Percentiles rank a stretch among this genome's conserved stretches.
Conservation (phyloP, 768 basidiomycete species). For the Mycena filopes region DNA sequence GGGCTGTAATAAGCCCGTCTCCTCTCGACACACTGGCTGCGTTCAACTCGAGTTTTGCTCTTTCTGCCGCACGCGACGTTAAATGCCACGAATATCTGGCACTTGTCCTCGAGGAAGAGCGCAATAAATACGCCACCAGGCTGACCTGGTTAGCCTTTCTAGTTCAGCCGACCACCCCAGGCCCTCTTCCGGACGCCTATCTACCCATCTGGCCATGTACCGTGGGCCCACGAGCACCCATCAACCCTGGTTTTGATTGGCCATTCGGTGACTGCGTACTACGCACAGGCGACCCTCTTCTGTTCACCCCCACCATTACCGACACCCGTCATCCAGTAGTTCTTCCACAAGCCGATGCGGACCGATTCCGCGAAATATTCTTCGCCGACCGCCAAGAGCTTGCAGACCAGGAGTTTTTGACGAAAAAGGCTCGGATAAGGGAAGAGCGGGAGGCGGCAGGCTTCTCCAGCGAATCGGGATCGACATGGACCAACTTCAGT, state of each 20-base stretch:
- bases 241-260: constrained; percentile 11
- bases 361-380: no score
- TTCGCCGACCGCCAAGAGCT: no score
- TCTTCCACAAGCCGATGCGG: no score
- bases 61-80: background rate
- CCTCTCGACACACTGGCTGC: background rate
- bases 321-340: no score
- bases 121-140: no score
- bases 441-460: background rate
- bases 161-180: background rate
- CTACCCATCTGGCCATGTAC: constrained; percentile 16
- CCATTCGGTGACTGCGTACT: constrained; percentile 9
- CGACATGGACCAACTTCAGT: constrained; percentile 4
- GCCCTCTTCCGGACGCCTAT: background rate
- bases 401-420: no score
- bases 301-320: no score
- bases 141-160: background rate
- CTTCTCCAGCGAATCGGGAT: background rate
- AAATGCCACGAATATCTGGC: constrained; percentile 9
- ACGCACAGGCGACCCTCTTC: background rate
- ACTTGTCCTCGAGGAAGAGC: no score
- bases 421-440: background rate
- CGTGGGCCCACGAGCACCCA: constrained; percentile 3
- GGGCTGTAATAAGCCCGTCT: constrained; percentile 3
- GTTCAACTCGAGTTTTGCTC: background rate